A percentile compares a stretch with the other conserved stretches of the same genome.
Conservation (phyloP, 345 rosid genomes). For the Salix dunnii region DNA sequence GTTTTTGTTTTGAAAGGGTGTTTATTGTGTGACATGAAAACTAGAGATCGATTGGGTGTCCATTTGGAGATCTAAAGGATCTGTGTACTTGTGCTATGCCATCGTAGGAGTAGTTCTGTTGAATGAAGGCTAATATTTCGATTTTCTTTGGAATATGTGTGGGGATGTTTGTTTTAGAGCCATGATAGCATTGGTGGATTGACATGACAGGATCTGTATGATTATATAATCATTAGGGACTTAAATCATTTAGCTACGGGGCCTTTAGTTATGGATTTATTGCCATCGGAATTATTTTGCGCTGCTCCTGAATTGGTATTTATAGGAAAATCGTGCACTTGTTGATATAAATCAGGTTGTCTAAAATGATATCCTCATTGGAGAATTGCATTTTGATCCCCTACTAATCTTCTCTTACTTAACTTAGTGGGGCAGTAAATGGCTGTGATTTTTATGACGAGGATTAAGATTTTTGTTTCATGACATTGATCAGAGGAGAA, state of each 20-base stretch:
- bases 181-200: no score
- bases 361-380: background rate
- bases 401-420: background rate
- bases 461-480: background rate
- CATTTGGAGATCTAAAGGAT: background rate
- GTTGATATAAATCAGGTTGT: background rate
- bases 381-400: background rate
- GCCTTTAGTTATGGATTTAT: background rate
- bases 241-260: background rate
- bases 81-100: background rate
- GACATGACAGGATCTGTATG: no score
- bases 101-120: background rate
- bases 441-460: background rate
- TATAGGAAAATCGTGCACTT: background rate
- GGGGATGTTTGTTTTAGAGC: no score
- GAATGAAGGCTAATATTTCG: no score
- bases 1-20: background rate
- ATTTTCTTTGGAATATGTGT: no score
- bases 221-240: background rate
- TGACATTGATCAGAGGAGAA: background rate
- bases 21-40: background rate
- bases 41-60: background rate
- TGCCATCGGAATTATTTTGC: background rate
- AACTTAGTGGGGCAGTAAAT: background rate
- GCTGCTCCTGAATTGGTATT: background rate